Base-by-base conservation (phyloP, 129 eudicot species). In the Apium graveolens region DNA sequence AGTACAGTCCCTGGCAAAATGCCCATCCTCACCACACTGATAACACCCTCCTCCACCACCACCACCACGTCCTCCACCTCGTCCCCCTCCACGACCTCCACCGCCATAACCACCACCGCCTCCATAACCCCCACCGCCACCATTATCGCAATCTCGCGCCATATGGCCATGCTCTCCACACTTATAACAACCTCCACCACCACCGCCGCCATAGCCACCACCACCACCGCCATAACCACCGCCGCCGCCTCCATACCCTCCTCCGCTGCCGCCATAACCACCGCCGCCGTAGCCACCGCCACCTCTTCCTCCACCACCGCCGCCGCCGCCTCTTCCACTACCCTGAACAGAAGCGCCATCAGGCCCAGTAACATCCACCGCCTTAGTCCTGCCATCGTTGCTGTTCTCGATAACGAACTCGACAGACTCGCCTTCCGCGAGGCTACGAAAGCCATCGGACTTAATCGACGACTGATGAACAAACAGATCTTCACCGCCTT, bases 291-390 rank as follows among this genome's bases (percentile, higher is more conserved):
- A 48, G 10, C 86, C 71, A 4, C 89, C 88, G 0, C 89, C 81
- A 0, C 88, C 88, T 0, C 92, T 91, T 0, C 96, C n/a, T n/a
- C n/a, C n/a, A n/a, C n/a, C 90, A 0, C 93, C 92, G 0, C 86
- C 88, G 2, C 90, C 91, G 14, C 98, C 87, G 7, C 86, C 80
- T 44, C 45, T 42, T 1, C 45, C 45, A 41, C 85, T 77, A 0
- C 98, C 98, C 49, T 89, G 89, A 1, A 93, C 93, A 37, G 93
- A 73, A 1, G 74, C 92, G 1, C 82, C 98, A 32, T 82, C 84
- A 0, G 96, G 98, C 0, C 97, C 98, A 10, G 97, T 89, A 3
- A 91, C 98, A 69, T 89, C 96, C 0, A 84, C 84, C 0, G 98
- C 98, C 82, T 93, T 93, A 2, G 97, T 87, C 32, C 96, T 86